phyloP scores from a whole-genome alignment of 345 rosid species.

The Salix koriyanagi region DNA sequence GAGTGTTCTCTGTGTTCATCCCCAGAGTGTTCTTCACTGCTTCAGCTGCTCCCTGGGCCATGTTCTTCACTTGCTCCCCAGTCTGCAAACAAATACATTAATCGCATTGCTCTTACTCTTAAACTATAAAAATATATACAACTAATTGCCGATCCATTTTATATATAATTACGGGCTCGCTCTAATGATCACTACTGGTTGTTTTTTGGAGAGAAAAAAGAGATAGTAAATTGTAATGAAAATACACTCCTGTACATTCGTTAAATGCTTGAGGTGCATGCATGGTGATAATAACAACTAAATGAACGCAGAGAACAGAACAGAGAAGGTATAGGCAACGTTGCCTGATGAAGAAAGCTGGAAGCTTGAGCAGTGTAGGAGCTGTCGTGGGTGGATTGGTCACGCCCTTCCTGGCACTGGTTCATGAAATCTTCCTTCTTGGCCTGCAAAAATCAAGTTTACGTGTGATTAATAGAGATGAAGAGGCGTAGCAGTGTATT shows the following conservation, averaged over 20 bases:
- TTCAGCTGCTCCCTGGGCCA: constrained; percentile 34
- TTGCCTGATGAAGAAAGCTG: constrained; percentile 24
- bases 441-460: not conserved
- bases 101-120: not conserved
- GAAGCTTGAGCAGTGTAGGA: constrained; percentile 16
- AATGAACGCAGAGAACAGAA: not conserved
- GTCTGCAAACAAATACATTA: constrained; percentile 5
- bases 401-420: not conserved
- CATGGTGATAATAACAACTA: not conserved
- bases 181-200: no score
- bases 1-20: constrained; percentile 4
- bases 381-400: not conserved
- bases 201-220: no score
- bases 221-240: no score
- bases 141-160: not conserved
- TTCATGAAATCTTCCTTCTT: constrained; percentile 5
- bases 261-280: no score
- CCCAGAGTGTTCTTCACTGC: constrained; percentile 32
- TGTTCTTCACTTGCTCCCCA: constrained; percentile 28
- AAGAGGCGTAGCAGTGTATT: no score
- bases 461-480: not conserved
- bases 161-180: not conserved
- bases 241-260: no score
- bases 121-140: not conserved
- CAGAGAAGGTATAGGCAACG: not conserved